Evolutionary conservation across 1,284 basidiomycete species (phyloP).

Genomic region (Rhodotorula sp.): DNA sequence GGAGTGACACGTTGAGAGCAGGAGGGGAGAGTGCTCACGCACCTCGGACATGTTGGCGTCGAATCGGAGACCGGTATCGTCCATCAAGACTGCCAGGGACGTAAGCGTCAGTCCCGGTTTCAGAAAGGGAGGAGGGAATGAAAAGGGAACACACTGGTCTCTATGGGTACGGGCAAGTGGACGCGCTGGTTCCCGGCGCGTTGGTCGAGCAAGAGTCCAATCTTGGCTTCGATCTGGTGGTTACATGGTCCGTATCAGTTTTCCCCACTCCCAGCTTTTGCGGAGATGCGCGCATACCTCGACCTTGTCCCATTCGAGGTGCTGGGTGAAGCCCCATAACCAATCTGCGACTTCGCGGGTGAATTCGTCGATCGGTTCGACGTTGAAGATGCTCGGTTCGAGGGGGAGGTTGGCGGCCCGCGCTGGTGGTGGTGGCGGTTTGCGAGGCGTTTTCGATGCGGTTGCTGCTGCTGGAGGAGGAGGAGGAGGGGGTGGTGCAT

Average conservation of each 20-base stretch:
- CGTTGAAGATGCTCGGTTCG: constrained; percentile 83
- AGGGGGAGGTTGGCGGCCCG: constrained; percentile 47
- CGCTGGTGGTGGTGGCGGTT: neutral
- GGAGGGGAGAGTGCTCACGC: constrained; percentile 48
- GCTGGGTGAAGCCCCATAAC: constrained; percentile 55
- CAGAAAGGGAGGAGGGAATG: constrained; percentile 52
- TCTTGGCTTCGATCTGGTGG: constrained; percentile 82
- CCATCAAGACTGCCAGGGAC: constrained; percentile 56
- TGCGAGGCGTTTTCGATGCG: constrained; percentile 51
- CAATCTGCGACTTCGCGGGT: constrained; percentile 89
- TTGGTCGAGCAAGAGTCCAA: constrained; percentile 74
- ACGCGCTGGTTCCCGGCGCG: constrained; percentile 57
- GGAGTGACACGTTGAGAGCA: neutral
- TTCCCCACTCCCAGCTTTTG: too few relatives aligned
- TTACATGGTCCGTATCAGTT: neutral
- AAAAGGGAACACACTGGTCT: constrained; percentile 69
- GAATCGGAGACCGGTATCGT: constrained; percentile 61
- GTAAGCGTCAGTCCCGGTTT: too few relatives aligned
- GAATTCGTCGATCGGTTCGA: constrained; percentile 92
- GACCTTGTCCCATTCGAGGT: constrained; percentile 50
- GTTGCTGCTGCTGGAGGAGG: constrained; percentile 1
- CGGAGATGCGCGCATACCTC: constrained; percentile 52
- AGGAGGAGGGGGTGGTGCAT: neutral
- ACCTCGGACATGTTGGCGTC: constrained; percentile 89
- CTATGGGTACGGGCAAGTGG: constrained; percentile 72